Evolutionary conservation across 352 stramenopile species (phyloP).

Genomic region (Thraustochytrium striatum): DNA sequence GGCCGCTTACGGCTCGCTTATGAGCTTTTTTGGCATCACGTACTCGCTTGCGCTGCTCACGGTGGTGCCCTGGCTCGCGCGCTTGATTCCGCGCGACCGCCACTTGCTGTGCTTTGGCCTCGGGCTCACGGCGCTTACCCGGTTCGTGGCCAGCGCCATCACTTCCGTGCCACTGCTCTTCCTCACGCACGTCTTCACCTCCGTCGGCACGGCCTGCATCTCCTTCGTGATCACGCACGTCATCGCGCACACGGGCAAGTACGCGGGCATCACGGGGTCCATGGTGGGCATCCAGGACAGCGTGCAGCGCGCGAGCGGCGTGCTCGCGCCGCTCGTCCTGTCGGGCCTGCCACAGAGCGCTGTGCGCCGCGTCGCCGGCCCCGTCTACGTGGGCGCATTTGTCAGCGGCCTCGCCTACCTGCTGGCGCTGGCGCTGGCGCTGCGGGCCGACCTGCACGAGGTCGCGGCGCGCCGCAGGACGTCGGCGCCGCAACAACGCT

Average conservation of each 20-base stretch:
- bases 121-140: background rate
- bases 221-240: constrained; percentile 20
- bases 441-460: no score
- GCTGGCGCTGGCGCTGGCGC: no score
- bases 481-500: no score
- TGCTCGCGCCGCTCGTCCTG: constrained; percentile 12
- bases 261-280: background rate
- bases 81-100: background rate
- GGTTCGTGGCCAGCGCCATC: background rate
- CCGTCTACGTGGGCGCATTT: no score
- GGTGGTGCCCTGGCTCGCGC: background rate
- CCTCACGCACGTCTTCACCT: background rate
- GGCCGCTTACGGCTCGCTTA: background rate
- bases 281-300: constrained; percentile 24
- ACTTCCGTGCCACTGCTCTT: background rate
- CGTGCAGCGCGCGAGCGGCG: constrained; percentile 13
- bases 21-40: constrained; percentile 27
- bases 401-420: no score
- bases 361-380: no score
- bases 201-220: constrained; percentile 13
- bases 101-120: background rate
- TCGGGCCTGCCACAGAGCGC: background rate
- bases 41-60: constrained; percentile 1
- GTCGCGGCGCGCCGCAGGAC: no score
- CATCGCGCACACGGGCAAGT: background rate